phyloP scores from a whole-genome alignment of 441 rosid species.

The Populus trichocarpa region DNA sequence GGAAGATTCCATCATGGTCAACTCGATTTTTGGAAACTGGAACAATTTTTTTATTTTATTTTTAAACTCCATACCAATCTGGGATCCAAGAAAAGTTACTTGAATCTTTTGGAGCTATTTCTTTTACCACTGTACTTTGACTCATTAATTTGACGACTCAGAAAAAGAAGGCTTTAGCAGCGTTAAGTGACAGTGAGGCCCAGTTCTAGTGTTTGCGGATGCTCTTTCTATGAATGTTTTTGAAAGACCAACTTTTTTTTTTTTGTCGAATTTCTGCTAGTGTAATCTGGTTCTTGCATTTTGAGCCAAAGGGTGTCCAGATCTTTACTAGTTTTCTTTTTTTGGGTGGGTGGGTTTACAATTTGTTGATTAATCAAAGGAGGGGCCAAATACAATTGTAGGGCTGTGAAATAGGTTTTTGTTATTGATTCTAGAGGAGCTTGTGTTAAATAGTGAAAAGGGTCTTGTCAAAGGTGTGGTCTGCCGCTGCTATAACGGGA shows the following conservation, averaged over 20 bases:
- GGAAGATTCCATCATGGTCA: neutral
- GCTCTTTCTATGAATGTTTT: neutral
- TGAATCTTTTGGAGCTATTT: constrained; percentile 23
- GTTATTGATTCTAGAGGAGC: constrained; percentile 20
- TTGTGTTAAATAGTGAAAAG: constrained; percentile 36
- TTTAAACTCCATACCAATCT: neutral
- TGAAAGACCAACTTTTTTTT: neutral
- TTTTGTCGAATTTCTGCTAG: constrained; percentile 10
- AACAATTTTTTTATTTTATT: neutral
- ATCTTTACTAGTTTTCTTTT: constrained; percentile 19
- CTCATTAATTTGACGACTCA: constrained; percentile 35
- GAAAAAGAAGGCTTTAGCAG: constrained; percentile 14
- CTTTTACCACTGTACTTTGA: constrained; percentile 32
- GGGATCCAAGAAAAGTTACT: constrained; percentile 32
- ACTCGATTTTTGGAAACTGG: neutral
- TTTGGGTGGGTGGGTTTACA: neutral
- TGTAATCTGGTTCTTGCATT: constrained; percentile 22
- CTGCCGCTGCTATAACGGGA: constrained; percentile 32
- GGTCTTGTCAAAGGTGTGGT: constrained; percentile 44
- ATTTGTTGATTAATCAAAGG: constrained; percentile 9
- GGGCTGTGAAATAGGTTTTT: constrained; percentile 11
- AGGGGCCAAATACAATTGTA: neutral
- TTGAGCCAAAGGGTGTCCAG: constrained; percentile 20
- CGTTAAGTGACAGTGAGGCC: constrained; percentile 16
- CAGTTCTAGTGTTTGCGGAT: constrained; percentile 12